phyloP scores from a whole-genome alignment of 176 grass and related monocot species.

The Carex myosuroides region DNA sequence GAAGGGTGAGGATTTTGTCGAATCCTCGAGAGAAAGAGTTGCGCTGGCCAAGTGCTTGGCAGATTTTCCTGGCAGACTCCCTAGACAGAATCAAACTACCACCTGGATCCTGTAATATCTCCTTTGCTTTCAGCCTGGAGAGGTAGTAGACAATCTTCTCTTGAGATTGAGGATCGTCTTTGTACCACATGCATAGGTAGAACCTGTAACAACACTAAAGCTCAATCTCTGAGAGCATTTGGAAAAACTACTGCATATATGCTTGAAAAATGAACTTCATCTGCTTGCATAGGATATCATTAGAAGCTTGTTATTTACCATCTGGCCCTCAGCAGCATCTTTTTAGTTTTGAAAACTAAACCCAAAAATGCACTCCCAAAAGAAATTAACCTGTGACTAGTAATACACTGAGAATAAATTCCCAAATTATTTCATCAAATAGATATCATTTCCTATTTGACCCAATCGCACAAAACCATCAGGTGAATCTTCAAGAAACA shows the following conservation, averaged over 20 bases:
- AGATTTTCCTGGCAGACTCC: constrained; percentile 94
- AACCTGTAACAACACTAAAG: constrained; percentile 47
- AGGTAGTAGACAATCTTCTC: constrained; percentile 83
- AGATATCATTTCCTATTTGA: background rate
- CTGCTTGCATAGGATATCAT: background rate
- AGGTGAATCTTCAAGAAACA: background rate
- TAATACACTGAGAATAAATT: background rate
- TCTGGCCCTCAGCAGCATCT: background rate
- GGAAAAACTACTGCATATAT: background rate
- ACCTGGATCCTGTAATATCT: constrained; percentile 80
- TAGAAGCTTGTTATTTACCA: background rate
- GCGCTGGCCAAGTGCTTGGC: constrained; percentile 78
- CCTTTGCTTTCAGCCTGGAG: constrained; percentile 87
- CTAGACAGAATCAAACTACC: constrained; percentile 58
- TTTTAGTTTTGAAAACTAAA: background rate
- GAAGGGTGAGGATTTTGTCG: constrained; percentile 89
- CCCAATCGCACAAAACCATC: background rate
- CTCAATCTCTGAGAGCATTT: background rate
- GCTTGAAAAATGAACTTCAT: background rate
- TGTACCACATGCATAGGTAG: constrained; percentile 94
- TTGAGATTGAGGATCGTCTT: constrained; percentile 72
- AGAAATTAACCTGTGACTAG: background rate
- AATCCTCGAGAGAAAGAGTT: constrained; percentile 94
- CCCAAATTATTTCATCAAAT: background rate
- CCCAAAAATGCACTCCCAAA: background rate